Percentiles rank a stretch among this genome's conserved stretches.
Conservation (phyloP, 805 yeast species). For the Soucietia sequanensis region DNA sequence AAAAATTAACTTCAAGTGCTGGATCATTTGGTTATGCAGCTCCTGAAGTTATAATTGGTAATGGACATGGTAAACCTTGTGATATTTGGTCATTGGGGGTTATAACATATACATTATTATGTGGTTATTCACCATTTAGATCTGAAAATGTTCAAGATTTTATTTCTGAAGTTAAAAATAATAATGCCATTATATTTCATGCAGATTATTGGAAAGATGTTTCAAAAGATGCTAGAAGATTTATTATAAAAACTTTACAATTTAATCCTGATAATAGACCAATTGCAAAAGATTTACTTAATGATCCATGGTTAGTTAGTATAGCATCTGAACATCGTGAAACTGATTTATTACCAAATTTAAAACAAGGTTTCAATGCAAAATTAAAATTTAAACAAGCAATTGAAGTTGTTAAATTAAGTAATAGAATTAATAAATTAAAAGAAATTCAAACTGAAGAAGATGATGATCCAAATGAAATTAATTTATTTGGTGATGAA, state of each 20-base stretch:
- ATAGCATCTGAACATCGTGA: slow-evolving; percentile 49
- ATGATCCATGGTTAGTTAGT: slow-evolving; percentile 67
- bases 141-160: slow-evolving; percentile 83
- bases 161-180: slow-evolving; percentile 68
- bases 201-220: slow-evolving; percentile 83
- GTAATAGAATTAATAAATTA: slow-evolving; percentile 73
- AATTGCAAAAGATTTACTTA: slow-evolving; percentile 60
- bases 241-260: slow-evolving; percentile 69
- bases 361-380: slow-evolving; percentile 80
- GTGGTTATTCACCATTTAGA: slow-evolving; percentile 91
- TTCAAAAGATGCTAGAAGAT: slow-evolving; percentile 75
- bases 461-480: slow-evolving; percentile 52
- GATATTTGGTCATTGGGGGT: slow-evolving; percentile 97
- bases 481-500: slow-evolving; percentile 39
- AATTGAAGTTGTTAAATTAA: slow-evolving; percentile 77
- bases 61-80: slow-evolving; percentile 93
- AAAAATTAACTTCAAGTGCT: slow-evolving; percentile 67
- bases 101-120: slow-evolving; percentile 81
- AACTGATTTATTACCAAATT: slow-evolving; percentile 75
- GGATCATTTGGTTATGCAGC: slow-evolving; percentile 98
- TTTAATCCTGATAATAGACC: slow-evolving; percentile 68
- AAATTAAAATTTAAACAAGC: slow-evolving; percentile 83
- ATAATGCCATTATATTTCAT: slow-evolving; percentile 82
- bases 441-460: slow-evolving; percentile 58
- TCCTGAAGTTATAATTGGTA: slow-evolving; percentile 80